phyloP scores from a whole-genome alignment of 441 rosid species.

The Pelargonium citronellum region DNA sequence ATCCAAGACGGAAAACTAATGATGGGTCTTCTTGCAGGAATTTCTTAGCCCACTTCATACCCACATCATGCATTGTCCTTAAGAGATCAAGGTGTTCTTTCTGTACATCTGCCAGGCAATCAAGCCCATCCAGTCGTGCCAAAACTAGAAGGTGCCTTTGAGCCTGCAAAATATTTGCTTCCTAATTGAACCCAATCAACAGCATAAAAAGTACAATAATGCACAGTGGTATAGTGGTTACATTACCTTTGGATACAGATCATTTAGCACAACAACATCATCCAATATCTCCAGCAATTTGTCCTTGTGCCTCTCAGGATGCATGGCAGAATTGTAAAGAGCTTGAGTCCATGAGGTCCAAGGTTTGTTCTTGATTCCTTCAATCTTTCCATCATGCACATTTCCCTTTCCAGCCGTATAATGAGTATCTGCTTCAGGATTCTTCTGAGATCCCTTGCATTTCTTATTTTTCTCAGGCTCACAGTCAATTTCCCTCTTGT shows the following conservation, averaged over 20 bases:
- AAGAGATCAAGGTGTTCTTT: slow-evolving; percentile 55
- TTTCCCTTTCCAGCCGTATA: slow-evolving; percentile 22
- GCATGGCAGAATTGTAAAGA: slow-evolving; percentile 64
- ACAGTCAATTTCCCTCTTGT: slow-evolving; percentile 35
- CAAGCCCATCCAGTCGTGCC: slow-evolving; percentile 55
- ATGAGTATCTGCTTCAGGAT: slow-evolving; percentile 19
- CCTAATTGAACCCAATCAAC: background rate
- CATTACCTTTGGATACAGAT: slow-evolving; percentile 72
- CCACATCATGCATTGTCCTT: slow-evolving; percentile 54
- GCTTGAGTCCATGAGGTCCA: slow-evolving; percentile 84
- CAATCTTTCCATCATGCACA: slow-evolving; percentile 27
- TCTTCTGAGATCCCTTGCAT: slow-evolving; percentile 39
- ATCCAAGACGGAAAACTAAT: slow-evolving; percentile 77
- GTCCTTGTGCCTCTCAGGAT: slow-evolving; percentile 62
- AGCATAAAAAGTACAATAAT: background rate
- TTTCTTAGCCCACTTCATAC: slow-evolving; percentile 62
- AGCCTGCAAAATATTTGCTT: slow-evolving; percentile 44
- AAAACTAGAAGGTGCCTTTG: slow-evolving; percentile 63
- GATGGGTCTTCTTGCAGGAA: slow-evolving; percentile 64
- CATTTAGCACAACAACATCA: slow-evolving; percentile 58
- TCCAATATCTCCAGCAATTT: slow-evolving; percentile 51
- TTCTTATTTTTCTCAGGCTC: slow-evolving; percentile 47
- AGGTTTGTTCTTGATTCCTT: slow-evolving; percentile 30
- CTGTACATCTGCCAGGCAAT: slow-evolving; percentile 53
- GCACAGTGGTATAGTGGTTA: background rate